phyloP scores from a whole-genome alignment of 352 stramenopile genomes.

The Blastocystis sp. region DNA sequence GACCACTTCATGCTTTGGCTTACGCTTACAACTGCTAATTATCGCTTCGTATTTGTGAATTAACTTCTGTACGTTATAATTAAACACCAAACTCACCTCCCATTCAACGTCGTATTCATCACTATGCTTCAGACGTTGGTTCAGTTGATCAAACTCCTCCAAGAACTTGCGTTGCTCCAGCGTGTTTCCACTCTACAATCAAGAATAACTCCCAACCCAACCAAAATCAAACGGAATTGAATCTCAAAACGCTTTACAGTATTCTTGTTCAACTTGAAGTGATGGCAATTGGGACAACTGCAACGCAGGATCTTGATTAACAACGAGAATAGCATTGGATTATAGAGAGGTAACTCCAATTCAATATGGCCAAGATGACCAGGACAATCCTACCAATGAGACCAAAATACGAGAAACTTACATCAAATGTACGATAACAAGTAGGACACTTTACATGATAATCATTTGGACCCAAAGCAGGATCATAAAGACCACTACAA shows the following conservation, averaged over 20 bases:
- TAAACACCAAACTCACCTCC: slow-evolving; percentile 72
- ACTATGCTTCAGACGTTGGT: slow-evolving; percentile 76
- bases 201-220: neutral
- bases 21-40: neutral
- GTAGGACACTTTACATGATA: slow-evolving; percentile 81
- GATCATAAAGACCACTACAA: slow-evolving; percentile 77
- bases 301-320: slow-evolving; percentile 87
- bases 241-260: slow-evolving; percentile 17
- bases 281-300: slow-evolving; percentile 97
- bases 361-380: slow-evolving; percentile 97
- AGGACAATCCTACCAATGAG: slow-evolving; percentile 77
- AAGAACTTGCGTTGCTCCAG: slow-evolving; percentile 2
- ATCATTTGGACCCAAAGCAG: slow-evolving; percentile 77
- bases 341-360: slow-evolving; percentile 92
- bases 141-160: slow-evolving; percentile 72
- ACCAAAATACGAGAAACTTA: neutral
- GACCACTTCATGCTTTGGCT: slow-evolving; percentile 63
- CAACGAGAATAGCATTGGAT: slow-evolving; percentile 88
- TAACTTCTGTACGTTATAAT: slow-evolving; percentile 71
- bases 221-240: slow-evolving; percentile 46
- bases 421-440: slow-evolving; percentile 69
- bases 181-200: neutral
- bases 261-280: slow-evolving; percentile 74
- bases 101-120: slow-evolving; percentile 73
- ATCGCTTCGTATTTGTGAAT: slow-evolving; percentile 80